Evolutionary conservation across 2,329 filamentous ascomycete species (phyloP), one percentile per base, ranked within the genome.

Genomic region (Pseudogymnoascus sp.): DNA sequence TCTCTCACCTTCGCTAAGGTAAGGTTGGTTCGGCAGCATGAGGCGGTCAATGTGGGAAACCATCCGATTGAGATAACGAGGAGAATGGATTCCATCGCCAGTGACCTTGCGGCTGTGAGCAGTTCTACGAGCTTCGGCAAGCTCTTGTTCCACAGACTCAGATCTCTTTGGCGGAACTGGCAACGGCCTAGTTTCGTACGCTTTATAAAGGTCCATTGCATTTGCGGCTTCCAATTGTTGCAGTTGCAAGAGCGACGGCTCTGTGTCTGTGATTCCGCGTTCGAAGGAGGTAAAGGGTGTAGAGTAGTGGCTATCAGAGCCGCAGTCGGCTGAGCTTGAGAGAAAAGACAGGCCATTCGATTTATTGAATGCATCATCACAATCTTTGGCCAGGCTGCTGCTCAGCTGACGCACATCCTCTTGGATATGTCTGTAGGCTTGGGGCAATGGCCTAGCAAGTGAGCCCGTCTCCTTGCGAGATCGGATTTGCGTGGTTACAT

Each of bases 331-430:
- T 55, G 45, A 55, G 45, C 45, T 55, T 55, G 45, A 55, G n/a
- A 55, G 27, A 27, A 55, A 31, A 5, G 45, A 55, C 12, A 55
- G 3, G 7, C 12, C 27, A 33, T 55, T 27, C 2, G 7, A n/a
- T 5, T 7, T 59, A 70, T 90, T 92, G 77, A 97, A 97, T 1
- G 92, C 92, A 69, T 94, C 90, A 70, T 97, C 92, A 70, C 92
- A 95, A 63, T 94, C 90, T 73, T 91, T 90, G 59, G 91, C 90
- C 64, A 97, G 86, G 69, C 91, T 91, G 68, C 84, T 85, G 68
- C 91, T 96, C 62, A 95, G 88, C 68, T 93, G 87, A 5, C 90
- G 82, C 61, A 94, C 83, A 71, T 96, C 92, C 63, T 92, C 90
- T 67, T 31, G 27, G 45, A 1, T n/a, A 18, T 13, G 8, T 55